Conservation (phyloP, 1,139 yeast genomes). For the Suzukiozyma palmioleophila region DNA sequence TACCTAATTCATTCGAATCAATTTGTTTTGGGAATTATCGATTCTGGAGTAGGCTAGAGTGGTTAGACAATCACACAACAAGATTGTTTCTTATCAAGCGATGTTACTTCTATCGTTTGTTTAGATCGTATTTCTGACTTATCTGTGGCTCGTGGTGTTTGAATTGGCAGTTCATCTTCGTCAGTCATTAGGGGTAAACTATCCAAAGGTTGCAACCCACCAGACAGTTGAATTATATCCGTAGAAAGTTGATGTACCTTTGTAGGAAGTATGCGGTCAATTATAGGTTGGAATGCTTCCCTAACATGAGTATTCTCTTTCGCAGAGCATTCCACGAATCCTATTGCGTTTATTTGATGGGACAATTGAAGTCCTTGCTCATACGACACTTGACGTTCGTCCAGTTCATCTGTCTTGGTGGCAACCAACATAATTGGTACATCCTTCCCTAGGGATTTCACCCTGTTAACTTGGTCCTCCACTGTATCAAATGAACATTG, state of each 20-base stretch:
- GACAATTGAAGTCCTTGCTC: slow-evolving; percentile 30
- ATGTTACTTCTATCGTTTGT: too few relatives aligned
- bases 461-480: slow-evolving; percentile 23
- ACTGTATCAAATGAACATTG: slow-evolving; percentile 24
- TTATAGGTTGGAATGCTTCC: slow-evolving; percentile 27
- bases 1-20: too few relatives aligned
- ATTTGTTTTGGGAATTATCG: too few relatives aligned
- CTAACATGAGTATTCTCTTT: slow-evolving; percentile 17
- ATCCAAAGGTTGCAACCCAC: too few relatives aligned
- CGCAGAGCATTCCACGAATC: slow-evolving; percentile 29
- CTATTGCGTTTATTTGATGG: slow-evolving; percentile 21
- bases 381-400: slow-evolving; percentile 21
- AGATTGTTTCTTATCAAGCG: too few relatives aligned
- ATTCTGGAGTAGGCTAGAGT: too few relatives aligned
- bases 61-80: too few relatives aligned
- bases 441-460: slow-evolving; percentile 15
- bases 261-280: slow-evolving; percentile 9
- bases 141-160: too few relatives aligned
- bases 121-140: too few relatives aligned
- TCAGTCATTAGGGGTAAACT: too few relatives aligned
- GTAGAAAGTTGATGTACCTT: neutral
- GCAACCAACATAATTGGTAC: slow-evolving; percentile 30
- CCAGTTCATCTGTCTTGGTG: slow-evolving; percentile 26
- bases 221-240: neutral
- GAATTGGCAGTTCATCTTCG: too few relatives aligned